phyloP scores from a whole-genome alignment of 306 rosid genomes.

The Bauhinia variegata region DNA sequence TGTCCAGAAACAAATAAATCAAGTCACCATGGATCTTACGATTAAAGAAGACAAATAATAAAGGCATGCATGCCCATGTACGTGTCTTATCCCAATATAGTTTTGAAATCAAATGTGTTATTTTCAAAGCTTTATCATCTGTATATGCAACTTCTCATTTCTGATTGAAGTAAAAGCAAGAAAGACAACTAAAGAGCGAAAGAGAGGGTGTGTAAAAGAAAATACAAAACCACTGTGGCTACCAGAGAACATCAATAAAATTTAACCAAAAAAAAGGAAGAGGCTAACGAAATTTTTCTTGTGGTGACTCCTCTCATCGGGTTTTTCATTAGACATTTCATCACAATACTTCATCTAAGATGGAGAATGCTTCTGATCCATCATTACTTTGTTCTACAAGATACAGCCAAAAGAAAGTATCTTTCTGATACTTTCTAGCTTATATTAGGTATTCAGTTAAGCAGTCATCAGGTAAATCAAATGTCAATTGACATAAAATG shows the following conservation, averaged over 20 bases:
- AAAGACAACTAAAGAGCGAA: background rate
- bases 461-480: slow-evolving; percentile 16
- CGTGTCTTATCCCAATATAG: background rate
- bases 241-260: background rate
- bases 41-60: background rate
- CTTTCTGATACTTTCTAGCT: background rate
- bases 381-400: slow-evolving; percentile 2
- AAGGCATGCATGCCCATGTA: background rate
- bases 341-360: slow-evolving; percentile 4
- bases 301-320: background rate
- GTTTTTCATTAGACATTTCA: slow-evolving; percentile 13
- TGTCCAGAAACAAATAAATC: background rate
- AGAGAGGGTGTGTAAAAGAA: background rate
- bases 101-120: background rate
- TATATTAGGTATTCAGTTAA: slow-evolving; percentile 21
- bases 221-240: background rate
- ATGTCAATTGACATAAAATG: slow-evolving; percentile 29
- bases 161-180: background rate
- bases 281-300: background rate
- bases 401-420: background rate
- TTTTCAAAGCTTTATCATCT: background rate
- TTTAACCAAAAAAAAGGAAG: background rate
- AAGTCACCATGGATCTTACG: background rate
- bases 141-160: slow-evolving; percentile 1
- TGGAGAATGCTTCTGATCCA: slow-evolving; percentile 17